Base-by-base conservation (phyloP, 495 filamentous ascomycete species). In the Penicillium herquei region DNA sequence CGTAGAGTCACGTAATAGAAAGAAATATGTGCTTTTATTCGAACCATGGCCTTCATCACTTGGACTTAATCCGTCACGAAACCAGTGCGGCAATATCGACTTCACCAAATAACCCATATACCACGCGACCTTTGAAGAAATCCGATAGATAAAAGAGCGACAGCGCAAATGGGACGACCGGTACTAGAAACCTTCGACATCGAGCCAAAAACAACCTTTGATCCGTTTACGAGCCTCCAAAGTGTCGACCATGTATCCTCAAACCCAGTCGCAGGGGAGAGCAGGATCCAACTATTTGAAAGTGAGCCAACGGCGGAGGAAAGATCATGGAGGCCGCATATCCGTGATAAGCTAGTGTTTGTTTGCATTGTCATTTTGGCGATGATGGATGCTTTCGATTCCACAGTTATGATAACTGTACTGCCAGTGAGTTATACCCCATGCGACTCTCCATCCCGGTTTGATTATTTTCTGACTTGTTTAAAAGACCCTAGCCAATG, bases 381-480 rank as follows among this genome's bases (percentile, higher is more conserved):
- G 5, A 66, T 70, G 62, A 74, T 76, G 70, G 73, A 76, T 57
- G 63, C 69, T 5, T 76, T 73, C 47, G 64, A 75, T 52, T 64
- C 66, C 16, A 71, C 72, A 0, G 59, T 72, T 16, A 55, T 72
- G 50, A 69, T 75, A 17, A 63, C 73, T 13, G 56, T 69, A 6
- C 18, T 68, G 14, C 62, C 67, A 14, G 67, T 70, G 49, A 13
- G 64, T 45, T 9, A 32, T 32, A 49, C 57, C 33, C 55, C 55
- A 52, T 17, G 31, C 14, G 21, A 26, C 21, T 4, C 21, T 26
- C 4, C 21, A 26, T 26, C 1, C 4, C 4, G 21, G 21, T 26
- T 1, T 26, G 21, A 26, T 26, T 26, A 26, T 26, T 11, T 3
- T 5, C 55, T 58, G 9, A 68, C 16, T n/a, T 0, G 0, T 1